Evolutionary conservation across 306 rosid species (phyloP).

Genomic region (Cicer yamashitae): DNA sequence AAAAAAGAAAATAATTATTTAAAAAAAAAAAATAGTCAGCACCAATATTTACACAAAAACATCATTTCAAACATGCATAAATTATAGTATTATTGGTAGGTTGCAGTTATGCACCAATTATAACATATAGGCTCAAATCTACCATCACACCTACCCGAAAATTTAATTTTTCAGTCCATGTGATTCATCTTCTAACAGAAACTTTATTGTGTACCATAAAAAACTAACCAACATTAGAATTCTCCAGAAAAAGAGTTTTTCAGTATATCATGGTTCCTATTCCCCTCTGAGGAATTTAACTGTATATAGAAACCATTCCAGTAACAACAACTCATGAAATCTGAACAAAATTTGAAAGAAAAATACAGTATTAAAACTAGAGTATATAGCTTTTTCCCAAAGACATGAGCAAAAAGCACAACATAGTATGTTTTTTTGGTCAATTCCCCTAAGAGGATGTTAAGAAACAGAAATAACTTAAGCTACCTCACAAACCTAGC

Average conservation of each 20-base stretch:
- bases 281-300: conserved; percentile 36
- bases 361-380: conserved; percentile 52
- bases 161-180: conserved; percentile 21
- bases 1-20: not conserved
- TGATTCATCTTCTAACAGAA: conserved; percentile 11
- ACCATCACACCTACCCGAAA: conserved; percentile 1
- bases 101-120: not conserved
- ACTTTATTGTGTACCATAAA: conserved; percentile 12
- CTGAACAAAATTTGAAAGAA: conserved; percentile 52
- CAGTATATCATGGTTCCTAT: conserved; percentile 23
- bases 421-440: conserved; percentile 54
- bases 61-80: not conserved
- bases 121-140: not conserved
- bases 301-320: conserved; percentile 23
- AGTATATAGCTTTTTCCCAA: conserved; percentile 44
- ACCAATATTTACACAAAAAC: not conserved
- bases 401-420: conserved; percentile 54
- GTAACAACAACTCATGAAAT: conserved; percentile 44
- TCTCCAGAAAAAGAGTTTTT: not conserved
- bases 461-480: conserved; percentile 61
- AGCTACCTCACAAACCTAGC: conserved; percentile 53
- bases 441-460: conserved; percentile 59
- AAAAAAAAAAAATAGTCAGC: not conserved
- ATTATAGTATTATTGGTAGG: not conserved
- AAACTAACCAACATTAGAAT: conserved; percentile 37